A percentile compares a stretch with the other conserved stretches of the same genome.
These are phyloP conservation scores for Drechmeria coniospora DNA, from an alignment of 2,329 filamentous ascomycete species.

Conservation along the genomic window DNA sequence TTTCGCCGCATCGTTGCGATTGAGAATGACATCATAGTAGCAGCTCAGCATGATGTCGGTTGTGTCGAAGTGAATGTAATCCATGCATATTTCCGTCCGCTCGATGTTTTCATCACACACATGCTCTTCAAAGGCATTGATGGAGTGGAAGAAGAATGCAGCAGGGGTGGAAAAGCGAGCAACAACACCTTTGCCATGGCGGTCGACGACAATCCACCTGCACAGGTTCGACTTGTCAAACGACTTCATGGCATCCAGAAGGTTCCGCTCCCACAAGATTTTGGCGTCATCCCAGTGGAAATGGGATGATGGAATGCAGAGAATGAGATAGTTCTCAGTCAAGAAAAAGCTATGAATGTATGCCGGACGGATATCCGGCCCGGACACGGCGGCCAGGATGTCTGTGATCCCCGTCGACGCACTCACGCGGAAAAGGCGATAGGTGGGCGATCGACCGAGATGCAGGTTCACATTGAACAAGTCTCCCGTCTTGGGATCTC, in stretches of 20 bases:
- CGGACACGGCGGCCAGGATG: conserved; percentile 54
- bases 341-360: conserved; percentile 74
- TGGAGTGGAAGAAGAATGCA: conserved; percentile 64
- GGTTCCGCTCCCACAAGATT: conserved; percentile 48
- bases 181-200: conserved; percentile 48
- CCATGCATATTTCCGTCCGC: conserved; percentile 41
- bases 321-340: conserved; percentile 51
- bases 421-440: conserved; percentile 55
- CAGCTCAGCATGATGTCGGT: conserved; percentile 48
- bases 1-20: conserved; percentile 28
- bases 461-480: conserved; percentile 69
- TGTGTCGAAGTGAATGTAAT: conserved; percentile 48
- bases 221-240: conserved; percentile 42
- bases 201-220: conserved; percentile 63
- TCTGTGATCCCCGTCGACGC: conserved; percentile 48
- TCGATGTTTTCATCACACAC: conserved; percentile 17
- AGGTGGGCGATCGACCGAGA: conserved; percentile 38
- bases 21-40: conserved; percentile 53
- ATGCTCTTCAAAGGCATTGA: conserved; percentile 59
- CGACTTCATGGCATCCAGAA: conserved; percentile 50
- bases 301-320: conserved; percentile 57
- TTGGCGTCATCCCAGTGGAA: conserved; percentile 39
- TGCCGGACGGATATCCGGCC: conserved; percentile 33
- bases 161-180: conserved; percentile 51
- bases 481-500: conserved; percentile 58